These are phyloP conservation scores for Lunularia cruciata DNA, from an alignment of 225 moss, liverwort and hornwort species.

Conservation along the genomic window DNA sequence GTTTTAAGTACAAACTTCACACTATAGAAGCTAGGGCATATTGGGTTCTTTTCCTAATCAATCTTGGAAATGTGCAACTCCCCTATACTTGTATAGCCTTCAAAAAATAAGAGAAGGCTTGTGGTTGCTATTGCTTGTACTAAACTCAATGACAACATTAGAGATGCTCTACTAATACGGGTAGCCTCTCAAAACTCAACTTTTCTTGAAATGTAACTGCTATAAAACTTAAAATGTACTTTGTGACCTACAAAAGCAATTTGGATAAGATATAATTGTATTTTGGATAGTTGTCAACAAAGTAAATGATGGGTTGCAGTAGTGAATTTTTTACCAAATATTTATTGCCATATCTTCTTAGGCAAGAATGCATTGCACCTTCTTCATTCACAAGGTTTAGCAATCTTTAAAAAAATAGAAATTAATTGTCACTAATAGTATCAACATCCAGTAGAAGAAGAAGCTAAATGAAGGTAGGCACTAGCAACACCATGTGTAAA, in stretches of 20 bases:
- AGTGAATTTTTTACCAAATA: not conserved
- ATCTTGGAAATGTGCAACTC: slow-evolving; percentile 1
- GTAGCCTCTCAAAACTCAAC: not conserved
- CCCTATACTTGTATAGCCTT: not conserved
- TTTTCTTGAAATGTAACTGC: not conserved
- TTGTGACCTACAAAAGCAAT: slow-evolving; percentile 3
- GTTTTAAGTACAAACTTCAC: not conserved
- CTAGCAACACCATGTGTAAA: too few relatives aligned
- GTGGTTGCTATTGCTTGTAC: not conserved
- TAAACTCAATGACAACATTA: not conserved
- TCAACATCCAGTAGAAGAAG: not conserved
- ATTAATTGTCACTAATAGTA: not conserved
- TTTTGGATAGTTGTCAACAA: slow-evolving; percentile 11
- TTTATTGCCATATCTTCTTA: slow-evolving; percentile 5
- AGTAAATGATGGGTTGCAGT: slow-evolving; percentile 7
- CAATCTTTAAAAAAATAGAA: not conserved
- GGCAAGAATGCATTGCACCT: slow-evolving; percentile 13
- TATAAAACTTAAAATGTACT: slow-evolving; percentile 7
- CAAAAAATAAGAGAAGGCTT: not conserved
- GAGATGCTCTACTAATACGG: not conserved
- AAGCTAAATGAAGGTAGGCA: not conserved
- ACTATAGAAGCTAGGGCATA: not conserved
- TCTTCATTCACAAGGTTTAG: slow-evolving; percentile 19
- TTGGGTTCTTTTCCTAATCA: not conserved
- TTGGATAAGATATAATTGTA: slow-evolving; percentile 1